Conservation (phyloP, 768 basidiomycete species). For the Termitomyces sp. region DNA sequence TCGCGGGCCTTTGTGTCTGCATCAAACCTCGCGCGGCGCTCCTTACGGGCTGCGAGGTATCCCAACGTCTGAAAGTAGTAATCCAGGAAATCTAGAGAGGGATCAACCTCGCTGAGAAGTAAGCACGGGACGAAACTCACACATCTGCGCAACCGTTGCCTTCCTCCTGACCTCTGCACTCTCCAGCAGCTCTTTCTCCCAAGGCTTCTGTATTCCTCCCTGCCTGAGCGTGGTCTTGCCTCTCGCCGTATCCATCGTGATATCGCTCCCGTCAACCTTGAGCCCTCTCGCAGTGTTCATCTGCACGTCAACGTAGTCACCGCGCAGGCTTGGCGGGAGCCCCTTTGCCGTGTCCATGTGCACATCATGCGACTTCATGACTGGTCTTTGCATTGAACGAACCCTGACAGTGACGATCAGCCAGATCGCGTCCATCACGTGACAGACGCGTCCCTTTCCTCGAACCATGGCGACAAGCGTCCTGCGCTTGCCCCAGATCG, state of each 20-base stretch:
- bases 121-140: constrained; percentile 41
- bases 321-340: constrained; percentile 22
- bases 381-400: background rate
- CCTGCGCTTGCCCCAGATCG: constrained; percentile 49
- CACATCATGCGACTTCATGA: constrained; percentile 25
- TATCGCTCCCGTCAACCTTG: constrained; percentile 40
- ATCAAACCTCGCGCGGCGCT: constrained; percentile 80
- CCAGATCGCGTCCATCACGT: constrained; percentile 16
- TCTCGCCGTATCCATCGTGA: constrained; percentile 66
- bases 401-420: background rate
- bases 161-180: constrained; percentile 90
- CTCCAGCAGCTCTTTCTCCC: constrained; percentile 84
- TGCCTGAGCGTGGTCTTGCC: constrained; percentile 50
- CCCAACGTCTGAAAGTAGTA: constrained; percentile 97
- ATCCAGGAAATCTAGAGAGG: constrained; percentile 78
- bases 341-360: constrained; percentile 82
- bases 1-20: constrained; percentile 70
- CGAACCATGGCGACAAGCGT: constrained; percentile 10
- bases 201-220: constrained; percentile 58
- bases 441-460: constrained; percentile 8
- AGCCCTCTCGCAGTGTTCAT: constrained; percentile 77
- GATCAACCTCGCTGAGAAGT: background rate
- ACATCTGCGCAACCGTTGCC: constrained; percentile 95
- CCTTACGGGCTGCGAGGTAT: constrained; percentile 82
- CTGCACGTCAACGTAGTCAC: constrained; percentile 40